Percentiles rank a stretch among this genome's conserved stretches.
These are phyloP conservation scores for Fusarium sp. DNA, from an alignment of 2,329 filamentous ascomycete species.

Conservation along the genomic window DNA sequence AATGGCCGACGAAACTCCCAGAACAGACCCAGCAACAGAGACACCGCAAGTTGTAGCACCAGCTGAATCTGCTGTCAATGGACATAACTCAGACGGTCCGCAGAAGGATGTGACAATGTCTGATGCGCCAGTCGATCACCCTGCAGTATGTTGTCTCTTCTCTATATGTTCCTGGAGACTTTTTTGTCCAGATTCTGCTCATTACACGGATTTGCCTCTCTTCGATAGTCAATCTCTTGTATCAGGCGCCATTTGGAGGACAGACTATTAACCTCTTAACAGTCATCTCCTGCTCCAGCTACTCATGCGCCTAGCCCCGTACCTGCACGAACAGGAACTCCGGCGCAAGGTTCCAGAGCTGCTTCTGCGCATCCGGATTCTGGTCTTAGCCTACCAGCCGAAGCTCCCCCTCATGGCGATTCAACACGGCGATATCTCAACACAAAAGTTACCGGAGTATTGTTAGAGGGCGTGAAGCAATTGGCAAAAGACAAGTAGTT, in stretches of 20 bases:
- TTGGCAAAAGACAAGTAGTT: conserved; percentile 77
- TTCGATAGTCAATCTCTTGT: neutral
- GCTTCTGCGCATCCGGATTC: conserved; percentile 66
- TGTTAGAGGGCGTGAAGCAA: conserved; percentile 80
- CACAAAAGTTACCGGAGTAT: conserved; percentile 71
- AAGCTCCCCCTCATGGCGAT: conserved; percentile 72
- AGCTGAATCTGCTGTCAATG: conserved; percentile 35
- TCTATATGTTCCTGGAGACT: neutral
- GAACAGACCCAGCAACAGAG: conserved; percentile 33
- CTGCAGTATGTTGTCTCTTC: conserved; percentile 46
- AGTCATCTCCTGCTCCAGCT: conserved; percentile 53
- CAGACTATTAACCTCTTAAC: conserved; percentile 14
- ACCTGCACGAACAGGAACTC: conserved; percentile 60
- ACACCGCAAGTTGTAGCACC: conserved; percentile 31
- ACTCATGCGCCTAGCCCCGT: conserved; percentile 53
- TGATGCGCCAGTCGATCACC: conserved; percentile 54
- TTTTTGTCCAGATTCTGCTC: too few species aligned
- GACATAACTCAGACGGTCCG: conserved; percentile 36
- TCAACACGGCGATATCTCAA: conserved; percentile 78
- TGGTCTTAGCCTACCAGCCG: conserved; percentile 64
- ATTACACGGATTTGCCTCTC: neutral
- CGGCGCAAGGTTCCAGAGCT: conserved; percentile 62
- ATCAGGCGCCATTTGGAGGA: neutral
- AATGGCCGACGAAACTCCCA: conserved; percentile 47
- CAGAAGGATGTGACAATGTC: conserved; percentile 56